Base-by-base conservation (phyloP, 257 asterid species). In the Nemophila menziesii region DNA sequence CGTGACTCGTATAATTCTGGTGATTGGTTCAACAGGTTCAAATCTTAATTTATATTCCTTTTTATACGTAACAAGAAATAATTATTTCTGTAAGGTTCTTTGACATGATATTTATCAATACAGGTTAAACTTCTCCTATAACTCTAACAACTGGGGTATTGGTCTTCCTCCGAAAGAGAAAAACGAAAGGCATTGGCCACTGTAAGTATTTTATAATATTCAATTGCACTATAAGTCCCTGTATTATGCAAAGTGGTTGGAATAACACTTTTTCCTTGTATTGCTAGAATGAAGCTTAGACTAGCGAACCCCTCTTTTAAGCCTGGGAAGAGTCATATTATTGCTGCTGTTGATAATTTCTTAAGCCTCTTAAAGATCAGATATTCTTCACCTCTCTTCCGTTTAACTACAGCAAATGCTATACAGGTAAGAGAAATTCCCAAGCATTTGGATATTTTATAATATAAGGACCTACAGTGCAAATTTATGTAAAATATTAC, bases 1-100 rank as follows among this genome's bases (percentile, higher is more conserved):
- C 97, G 95, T 47, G 97, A 89, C 67, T 89, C 97, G 8, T 89
- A 89, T 63, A 89, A 89, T 55, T 89, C 97, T 33, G 92, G 97
- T 49, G 95, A 89, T 73, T 89, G 97, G 97, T 89, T 89, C 79
- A 89, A 89, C 74, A 84, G 94, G 95, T 80, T 50, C 47, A 21
- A n/a, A 12, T 37, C 50, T 33, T 42, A 23, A 41, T 37, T 48
- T n/a, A 34, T 50, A 51, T 57, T 24, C 13, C 20, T 57, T 16
- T 22, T 40, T 51, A 18, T 13, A 16, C 17, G 9, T 38, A 46
- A 13, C 11, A 26, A 27, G 41, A 10, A 26, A 8, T 27, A 6
- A 13, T 43, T 22, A 4, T 15, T 47, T 24, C 41, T 17, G 16
- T 40, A 8, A 13, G 20, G 9, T 20, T 12, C 22, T 41, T 22